Percentiles rank a stretch among this genome's conserved stretches.
Evolutionary conservation across 495 filamentous ascomycete genomes (phyloP).

Genomic region (Podospora conica): DNA sequence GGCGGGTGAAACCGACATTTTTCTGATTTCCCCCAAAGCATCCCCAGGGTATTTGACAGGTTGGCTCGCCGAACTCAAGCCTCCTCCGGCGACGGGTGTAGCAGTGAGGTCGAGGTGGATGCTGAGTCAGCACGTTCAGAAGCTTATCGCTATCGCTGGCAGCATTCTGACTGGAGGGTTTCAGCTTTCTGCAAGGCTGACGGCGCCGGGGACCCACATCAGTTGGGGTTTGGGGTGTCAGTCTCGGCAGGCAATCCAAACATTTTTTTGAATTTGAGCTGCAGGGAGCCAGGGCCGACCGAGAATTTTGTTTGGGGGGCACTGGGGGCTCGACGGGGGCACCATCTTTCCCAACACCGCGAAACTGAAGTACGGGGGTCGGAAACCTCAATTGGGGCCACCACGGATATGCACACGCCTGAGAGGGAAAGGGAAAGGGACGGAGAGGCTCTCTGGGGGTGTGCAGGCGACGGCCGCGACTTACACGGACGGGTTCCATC

Average conservation of each 20-base stretch:
- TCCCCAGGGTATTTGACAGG: background rate
- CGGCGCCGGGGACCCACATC: background rate
- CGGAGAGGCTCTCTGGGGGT: background rate
- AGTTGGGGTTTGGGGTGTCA: background rate
- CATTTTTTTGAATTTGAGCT: conserved; percentile 3
- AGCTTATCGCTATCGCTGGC: conserved; percentile 1
- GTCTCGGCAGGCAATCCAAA: conserved; percentile 13
- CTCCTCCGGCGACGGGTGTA: background rate
- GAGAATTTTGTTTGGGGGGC: conserved; percentile 1
- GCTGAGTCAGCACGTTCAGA: conserved; percentile 8
- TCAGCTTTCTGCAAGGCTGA: conserved; percentile 19
- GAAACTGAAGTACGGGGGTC: background rate
- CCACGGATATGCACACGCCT: background rate
- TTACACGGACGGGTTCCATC: conserved; percentile 4
- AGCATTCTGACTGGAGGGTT: conserved; percentile 16
- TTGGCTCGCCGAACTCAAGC: background rate
- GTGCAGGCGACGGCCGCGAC: conserved; percentile 1
- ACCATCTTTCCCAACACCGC: conserved; percentile 1
- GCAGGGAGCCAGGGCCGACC: background rate
- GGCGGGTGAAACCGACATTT: background rate
- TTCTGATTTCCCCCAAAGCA: background rate
- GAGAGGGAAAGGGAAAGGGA: background rate
- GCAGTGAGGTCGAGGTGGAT: conserved; percentile 8
- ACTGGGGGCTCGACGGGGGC: background rate
- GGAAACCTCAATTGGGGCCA: conserved; percentile 7